Base-by-base conservation (phyloP, 208 protist genomes). In the Phytomonas francai region DNA sequence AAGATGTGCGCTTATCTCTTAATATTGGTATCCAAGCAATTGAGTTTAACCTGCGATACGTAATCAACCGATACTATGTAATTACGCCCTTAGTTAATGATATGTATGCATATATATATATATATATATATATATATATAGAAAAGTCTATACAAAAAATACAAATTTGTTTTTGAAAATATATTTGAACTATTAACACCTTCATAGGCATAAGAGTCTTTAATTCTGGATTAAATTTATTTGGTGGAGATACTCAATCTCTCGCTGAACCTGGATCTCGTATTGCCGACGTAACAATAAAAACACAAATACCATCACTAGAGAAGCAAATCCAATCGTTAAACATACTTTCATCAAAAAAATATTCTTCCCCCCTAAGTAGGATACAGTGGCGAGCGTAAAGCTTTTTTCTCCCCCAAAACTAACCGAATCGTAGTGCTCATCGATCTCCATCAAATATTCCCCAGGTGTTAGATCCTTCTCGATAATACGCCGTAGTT, bases 391-490 rank as follows among this genome's bases (percentile, higher is more conserved):
- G 5, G 95, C 88, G 14, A 99, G 62, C 0, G 98, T 86, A 59
- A 99, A 91, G 49, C 72, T 84, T 80, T 99, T 99, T 57, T 82
- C 86, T 9, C 98, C 98, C 30, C 83, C 68, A 79, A 98, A 99
- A 33, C 76, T 67, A 8, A 60, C 34, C 12, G 97, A 90, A 59
- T 97, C 88, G 75, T 91, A 99, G 68, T 92, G 86, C 67, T 98
- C 92, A 27, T 80, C 61, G 29, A 99, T 84, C 14, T 71, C 59
- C 79, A 99, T 88, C 2, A 75, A 67, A 81, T 98, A 98, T 33
- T 27, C 80, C 25, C 98, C 97, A 8, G 86, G 61, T 1, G 36
- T 5, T 3, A 99, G 74, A 58, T 93, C 84, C 14, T 68, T 59
- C 54, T 92, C 68, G 56, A 99, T 97, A 51, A 93, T 82, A 39